Base-by-base conservation (phyloP, 805 yeast species). In the Sugiyamaella chiloensis region DNA sequence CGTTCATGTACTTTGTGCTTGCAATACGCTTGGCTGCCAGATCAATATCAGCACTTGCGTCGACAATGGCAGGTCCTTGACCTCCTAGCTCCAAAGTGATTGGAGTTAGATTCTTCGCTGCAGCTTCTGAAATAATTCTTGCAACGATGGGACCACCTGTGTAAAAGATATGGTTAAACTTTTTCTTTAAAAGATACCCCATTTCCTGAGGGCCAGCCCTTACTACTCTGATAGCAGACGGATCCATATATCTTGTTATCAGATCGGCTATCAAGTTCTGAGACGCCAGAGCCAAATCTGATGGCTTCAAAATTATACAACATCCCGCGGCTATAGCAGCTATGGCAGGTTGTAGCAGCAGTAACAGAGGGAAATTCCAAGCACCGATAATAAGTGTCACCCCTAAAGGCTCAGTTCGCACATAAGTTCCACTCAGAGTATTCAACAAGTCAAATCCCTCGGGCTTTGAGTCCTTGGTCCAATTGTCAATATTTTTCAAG, bases 11-110 rank as follows among this genome's bases (percentile, higher is more conserved):
- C 55, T 83, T 79, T 14, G 89, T 90, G 85, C 91, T 86, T 1
- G 75, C 73, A n/a, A 87, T 67, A 65, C 96, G 77, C 54, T 74
- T 75, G 21, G 87, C 71, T 2, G 77, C 73, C n/a, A 60, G 40
- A 21, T 53, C 48, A 29, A 71, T 37, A 48, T 71, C 70, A 9
- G 68, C 68, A 42, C 74, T 67, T 52, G 69, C 71, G 43, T 87
- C 75, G 9, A 90, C 69, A 57, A 89, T 75, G 1, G 79, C 85
- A 0, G 98, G 98, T 6, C 90, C 83, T 64, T 90, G 90, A 4
- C 97, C 97, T 46, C 97, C 97, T 39, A 90, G 71, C 66, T 90
- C 97, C 52, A 90, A 72, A 6, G 85, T 67, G 8, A 76, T 76
- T 0, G 97, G 96, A 1, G 95, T 87, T 55, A 89, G 71, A 14